These are phyloP conservation scores for Diaporthe nobilis DNA, from an alignment of 2,329 filamentous ascomycete species.

Conservation along the genomic window DNA sequence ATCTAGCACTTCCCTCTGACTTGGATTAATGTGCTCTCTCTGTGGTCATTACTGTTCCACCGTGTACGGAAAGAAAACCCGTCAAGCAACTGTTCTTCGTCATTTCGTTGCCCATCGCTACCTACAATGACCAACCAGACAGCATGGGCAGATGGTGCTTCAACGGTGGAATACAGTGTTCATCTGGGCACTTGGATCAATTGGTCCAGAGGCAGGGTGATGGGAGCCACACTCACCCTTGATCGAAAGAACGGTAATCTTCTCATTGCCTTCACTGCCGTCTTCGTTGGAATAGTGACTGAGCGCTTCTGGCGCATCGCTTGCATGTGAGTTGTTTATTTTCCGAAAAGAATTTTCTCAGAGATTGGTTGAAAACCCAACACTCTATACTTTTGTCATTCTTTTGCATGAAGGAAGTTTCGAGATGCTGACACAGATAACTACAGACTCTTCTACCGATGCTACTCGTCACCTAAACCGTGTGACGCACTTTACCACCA, in stretches of 20 bases:
- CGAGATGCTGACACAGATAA: neutral
- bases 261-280: conserved; percentile 52
- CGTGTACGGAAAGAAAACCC: neutral
- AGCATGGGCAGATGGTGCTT: neutral
- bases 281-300: conserved; percentile 49
- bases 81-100: neutral
- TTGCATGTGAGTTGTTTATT: neutral
- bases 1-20: neutral
- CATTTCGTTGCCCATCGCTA: neutral
- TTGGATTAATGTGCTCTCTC: neutral
- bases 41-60: neutral
- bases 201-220: conserved; percentile 49
- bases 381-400: no score
- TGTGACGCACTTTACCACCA: conserved; percentile 49
- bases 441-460: conserved; percentile 43
- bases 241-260: conserved; percentile 48
- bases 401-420: no score
- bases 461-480: conserved; percentile 41
- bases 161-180: neutral
- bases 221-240: conserved; percentile 52
- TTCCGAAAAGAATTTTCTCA: no score
- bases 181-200: conserved; percentile 48
- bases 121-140: neutral
- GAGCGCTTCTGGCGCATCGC: conserved; percentile 46
- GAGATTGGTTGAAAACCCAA: no score